phyloP scores from a whole-genome alignment of 495 filamentous ascomycete species.

The Chaetomidium leptoderma region DNA sequence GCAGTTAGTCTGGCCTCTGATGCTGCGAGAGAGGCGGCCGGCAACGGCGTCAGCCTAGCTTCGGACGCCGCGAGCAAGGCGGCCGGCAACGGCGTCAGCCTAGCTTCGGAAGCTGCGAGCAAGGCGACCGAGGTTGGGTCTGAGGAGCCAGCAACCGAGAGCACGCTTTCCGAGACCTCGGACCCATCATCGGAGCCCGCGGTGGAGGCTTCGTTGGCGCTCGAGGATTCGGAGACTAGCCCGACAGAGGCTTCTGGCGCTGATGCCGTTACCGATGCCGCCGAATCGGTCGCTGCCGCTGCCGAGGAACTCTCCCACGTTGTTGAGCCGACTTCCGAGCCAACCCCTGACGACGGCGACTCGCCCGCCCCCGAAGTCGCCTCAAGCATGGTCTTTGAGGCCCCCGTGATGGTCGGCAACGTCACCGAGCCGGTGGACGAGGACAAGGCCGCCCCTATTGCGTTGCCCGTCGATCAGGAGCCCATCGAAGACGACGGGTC shows the following conservation, averaged over 20 bases:
- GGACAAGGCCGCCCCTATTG: not conserved
- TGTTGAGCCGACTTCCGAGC: constrained; percentile 23
- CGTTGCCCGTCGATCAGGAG: constrained; percentile 11
- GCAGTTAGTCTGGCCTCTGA: constrained; percentile 18
- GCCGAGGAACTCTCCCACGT: constrained; percentile 15
- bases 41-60: constrained; percentile 18
- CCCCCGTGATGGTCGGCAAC: constrained; percentile 28
- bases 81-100: no score
- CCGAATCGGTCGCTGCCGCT: not conserved
- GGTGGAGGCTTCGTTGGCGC: constrained; percentile 7
- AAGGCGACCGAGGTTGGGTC: constrained; percentile 16
- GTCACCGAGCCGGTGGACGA: constrained; percentile 22
- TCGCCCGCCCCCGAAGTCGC: constrained; percentile 18
- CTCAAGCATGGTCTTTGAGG: constrained; percentile 24
- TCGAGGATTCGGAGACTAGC: not conserved
- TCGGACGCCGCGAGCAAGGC: constrained; percentile 13
- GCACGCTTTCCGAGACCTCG: constrained; percentile 4
- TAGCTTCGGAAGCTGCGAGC: constrained; percentile 14
- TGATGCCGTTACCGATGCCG: not conserved
- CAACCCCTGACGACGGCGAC: constrained; percentile 12
- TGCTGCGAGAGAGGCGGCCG: constrained; percentile 22
- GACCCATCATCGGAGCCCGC: not conserved
- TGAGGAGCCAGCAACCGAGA: constrained; percentile 19
- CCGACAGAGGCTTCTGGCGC: not conserved
- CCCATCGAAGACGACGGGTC: constrained; percentile 5